Conservation (phyloP, 495 filamentous ascomycete genomes). For the Hypoxylon crocopeplum region DNA sequence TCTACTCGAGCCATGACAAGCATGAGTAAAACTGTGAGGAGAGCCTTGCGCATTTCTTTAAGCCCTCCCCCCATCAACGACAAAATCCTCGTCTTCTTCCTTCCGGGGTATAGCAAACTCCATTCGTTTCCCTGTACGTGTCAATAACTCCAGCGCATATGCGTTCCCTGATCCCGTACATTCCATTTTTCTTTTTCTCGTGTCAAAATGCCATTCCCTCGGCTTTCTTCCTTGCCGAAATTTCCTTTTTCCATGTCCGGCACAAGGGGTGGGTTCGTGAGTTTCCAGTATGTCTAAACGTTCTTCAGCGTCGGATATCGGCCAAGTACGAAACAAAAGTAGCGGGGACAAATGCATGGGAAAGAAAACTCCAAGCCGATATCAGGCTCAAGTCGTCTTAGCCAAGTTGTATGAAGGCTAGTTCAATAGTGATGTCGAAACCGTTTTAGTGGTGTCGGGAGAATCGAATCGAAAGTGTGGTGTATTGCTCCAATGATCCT, state of each 20-base stretch:
- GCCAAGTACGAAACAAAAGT: conserved; percentile 13
- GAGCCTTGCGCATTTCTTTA: too few relatives aligned
- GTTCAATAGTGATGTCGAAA: too few relatives aligned
- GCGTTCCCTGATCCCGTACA: conserved; percentile 29
- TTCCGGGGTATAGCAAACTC: conserved; percentile 39
- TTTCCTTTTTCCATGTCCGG: conserved; percentile 12
- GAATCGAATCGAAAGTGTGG: conserved; percentile 1
- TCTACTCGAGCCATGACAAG: too few relatives aligned
- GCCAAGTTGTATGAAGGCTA: too few relatives aligned
- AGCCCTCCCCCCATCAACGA: too few relatives aligned
- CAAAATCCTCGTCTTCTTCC: too few relatives aligned
- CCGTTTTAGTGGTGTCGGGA: too few relatives aligned
- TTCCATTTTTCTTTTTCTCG: conserved; percentile 11
- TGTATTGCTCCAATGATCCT: not conserved
- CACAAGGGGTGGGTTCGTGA: conserved; percentile 24
- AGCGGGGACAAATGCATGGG: conserved; percentile 7
- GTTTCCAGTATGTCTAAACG: conserved; percentile 36
- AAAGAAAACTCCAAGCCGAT: too few relatives aligned
- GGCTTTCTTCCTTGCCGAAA: conserved; percentile 7
- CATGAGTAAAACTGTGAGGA: too few relatives aligned
- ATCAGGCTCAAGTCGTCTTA: too few relatives aligned
- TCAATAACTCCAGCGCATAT: conserved; percentile 34
- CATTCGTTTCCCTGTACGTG: conserved; percentile 21
- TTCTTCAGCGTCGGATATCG: not conserved
- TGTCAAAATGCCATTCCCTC: conserved; percentile 25